phyloP scores from a whole-genome alignment of 805 yeast genomes.

The Ogataea methanolica region DNA sequence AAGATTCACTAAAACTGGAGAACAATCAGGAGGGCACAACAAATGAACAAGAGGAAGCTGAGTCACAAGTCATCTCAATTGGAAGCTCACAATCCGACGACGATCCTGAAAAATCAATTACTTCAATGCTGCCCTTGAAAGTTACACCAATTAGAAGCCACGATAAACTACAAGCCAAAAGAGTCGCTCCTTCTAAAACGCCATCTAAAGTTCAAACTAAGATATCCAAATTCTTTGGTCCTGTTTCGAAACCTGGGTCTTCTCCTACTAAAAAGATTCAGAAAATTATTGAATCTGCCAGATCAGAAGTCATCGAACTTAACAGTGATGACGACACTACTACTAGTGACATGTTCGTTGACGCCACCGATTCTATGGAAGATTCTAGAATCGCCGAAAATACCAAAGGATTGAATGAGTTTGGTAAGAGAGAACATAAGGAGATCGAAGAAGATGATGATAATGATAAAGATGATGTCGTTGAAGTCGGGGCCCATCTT shows the following conservation, averaged over 20 bases:
- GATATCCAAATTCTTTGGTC: neutral
- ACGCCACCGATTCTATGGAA: constrained; percentile 6
- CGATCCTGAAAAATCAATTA: neutral
- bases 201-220: neutral
- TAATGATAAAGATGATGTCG: too few species aligned
- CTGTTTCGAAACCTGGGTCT: neutral
- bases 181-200: neutral
- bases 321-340: constrained; percentile 1
- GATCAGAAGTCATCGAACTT: neutral
- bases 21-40: neutral
- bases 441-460: too few species aligned
- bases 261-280: neutral
- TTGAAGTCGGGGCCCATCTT: too few species aligned
- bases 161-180: neutral
- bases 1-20: too few species aligned
- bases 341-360: constrained; percentile 9
- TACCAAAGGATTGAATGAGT: neutral
- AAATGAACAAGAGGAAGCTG: neutral
- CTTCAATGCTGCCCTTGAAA: neutral
- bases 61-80: neutral
- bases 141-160: neutral
- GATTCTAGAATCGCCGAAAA: neutral
- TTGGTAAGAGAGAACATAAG: too few species aligned
- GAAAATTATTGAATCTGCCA: neutral
- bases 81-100: neutral